Evolutionary conservation across 768 basidiomycete genomes (phyloP).

Genomic region (Lactarius sp.): DNA sequence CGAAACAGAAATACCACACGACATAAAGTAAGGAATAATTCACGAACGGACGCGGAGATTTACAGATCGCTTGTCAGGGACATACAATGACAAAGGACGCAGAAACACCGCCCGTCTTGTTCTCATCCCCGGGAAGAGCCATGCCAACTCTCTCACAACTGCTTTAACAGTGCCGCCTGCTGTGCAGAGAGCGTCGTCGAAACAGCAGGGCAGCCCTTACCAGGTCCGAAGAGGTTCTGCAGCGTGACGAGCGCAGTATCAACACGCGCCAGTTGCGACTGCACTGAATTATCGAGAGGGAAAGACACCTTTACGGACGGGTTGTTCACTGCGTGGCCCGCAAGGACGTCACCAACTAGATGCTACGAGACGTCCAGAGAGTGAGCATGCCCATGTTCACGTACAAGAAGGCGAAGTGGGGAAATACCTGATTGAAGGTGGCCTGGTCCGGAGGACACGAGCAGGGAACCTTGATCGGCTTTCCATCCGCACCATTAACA

Average conservation of each 20-base stretch:
- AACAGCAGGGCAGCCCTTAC: constrained; percentile 61
- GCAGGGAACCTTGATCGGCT: constrained; percentile 40
- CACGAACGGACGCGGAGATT: no score
- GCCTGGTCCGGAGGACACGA: constrained; percentile 37
- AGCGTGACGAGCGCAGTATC: constrained; percentile 57
- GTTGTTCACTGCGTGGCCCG: constrained; percentile 52
- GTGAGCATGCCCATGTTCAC: background rate
- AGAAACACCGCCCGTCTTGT: background rate
- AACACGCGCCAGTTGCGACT: constrained; percentile 52
- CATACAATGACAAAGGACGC: background rate
- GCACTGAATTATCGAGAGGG: constrained; percentile 53
- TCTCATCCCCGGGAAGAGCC: background rate
- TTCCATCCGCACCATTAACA: constrained; percentile 31
- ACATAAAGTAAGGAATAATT: no score
- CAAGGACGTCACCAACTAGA: constrained; percentile 10
- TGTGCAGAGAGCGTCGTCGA: constrained; percentile 47
- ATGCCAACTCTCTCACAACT: background rate
- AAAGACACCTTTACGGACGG: constrained; percentile 54
- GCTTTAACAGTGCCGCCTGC: constrained; percentile 17
- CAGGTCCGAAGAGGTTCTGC: constrained; percentile 69
- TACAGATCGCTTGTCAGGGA: background rate
- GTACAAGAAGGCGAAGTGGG: background rate
- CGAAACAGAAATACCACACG: no score
- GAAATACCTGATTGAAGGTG: constrained; percentile 31
- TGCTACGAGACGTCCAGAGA: background rate